Percentiles rank a stretch among this genome's conserved stretches.
phyloP scores from a whole-genome alignment of 202 grass and related monocot genomes.

The Saccharum hybrid region DNA sequence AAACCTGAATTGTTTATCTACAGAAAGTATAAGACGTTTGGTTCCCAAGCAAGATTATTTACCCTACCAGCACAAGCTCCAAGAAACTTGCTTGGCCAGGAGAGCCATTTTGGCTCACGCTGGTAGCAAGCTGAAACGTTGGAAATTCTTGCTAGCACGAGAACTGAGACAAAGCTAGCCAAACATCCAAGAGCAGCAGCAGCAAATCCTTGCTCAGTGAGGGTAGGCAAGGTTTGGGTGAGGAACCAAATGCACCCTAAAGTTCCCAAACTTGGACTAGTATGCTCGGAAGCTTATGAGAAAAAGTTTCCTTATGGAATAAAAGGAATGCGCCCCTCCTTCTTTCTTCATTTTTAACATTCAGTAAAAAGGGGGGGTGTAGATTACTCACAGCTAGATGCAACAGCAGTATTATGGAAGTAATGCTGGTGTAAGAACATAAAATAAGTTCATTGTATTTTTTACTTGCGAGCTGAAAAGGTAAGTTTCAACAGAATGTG shows the following conservation, averaged over 20 bases:
- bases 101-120: background rate
- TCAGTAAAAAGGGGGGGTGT: background rate
- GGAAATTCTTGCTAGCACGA: background rate
- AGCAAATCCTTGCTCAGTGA: background rate
- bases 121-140: background rate
- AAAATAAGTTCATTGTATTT: background rate
- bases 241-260: background rate
- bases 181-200: background rate
- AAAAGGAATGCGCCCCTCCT: background rate
- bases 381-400: background rate
- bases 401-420: background rate
- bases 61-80: background rate
- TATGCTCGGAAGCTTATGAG: background rate
- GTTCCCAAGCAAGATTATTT: too few species aligned
- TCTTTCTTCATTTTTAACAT: background rate
- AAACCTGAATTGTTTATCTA: constrained; percentile 19
- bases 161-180: background rate
- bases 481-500: constrained; percentile 20
- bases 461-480: background rate
- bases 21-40: background rate
- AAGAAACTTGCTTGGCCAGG: background rate
- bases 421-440: background rate
- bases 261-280: background rate
- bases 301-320: background rate
- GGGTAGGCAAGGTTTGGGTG: background rate